These are phyloP conservation scores for Metschnikowia gelsemii DNA, from an alignment of 805 yeast genomes.

Conservation along the genomic window DNA sequence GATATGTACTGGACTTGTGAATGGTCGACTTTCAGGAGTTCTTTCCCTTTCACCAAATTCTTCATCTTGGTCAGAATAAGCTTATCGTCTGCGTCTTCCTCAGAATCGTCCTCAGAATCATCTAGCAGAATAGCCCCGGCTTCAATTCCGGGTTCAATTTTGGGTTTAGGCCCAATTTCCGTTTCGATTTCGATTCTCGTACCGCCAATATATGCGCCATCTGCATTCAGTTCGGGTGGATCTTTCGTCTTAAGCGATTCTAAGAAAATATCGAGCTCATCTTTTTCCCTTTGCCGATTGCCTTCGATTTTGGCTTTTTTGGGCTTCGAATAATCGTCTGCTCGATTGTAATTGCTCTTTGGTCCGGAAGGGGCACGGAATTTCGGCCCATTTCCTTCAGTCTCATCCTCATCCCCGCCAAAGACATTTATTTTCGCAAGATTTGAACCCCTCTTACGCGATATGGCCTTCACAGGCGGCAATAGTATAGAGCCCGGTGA, in stretches of 20 bases:
- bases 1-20: constrained; percentile 46
- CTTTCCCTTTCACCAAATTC: constrained; percentile 49
- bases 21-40: constrained; percentile 49
- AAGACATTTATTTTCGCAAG: constrained; percentile 2
- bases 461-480: constrained; percentile 7
- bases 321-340: constrained; percentile 1
- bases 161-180: no score
- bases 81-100: constrained; percentile 33
- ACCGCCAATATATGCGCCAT: background rate
- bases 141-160: background rate
- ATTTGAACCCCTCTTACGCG: background rate
- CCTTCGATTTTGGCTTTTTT: background rate
- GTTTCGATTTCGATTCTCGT: background rate
- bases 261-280: constrained; percentile 30
- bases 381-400: constrained; percentile 15
- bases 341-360: constrained; percentile 13
- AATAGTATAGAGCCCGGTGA: no score
- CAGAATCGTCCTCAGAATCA: constrained; percentile 9
- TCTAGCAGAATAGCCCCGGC: background rate
- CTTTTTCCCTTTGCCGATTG: constrained; percentile 12
- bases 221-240: background rate
- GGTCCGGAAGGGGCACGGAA: constrained; percentile 24
- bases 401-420: constrained; percentile 32
- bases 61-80: constrained; percentile 38
- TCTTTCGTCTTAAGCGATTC: constrained; percentile 10